These are phyloP conservation scores for Escovopsis sp. DNA, from an alignment of 2,329 filamentous ascomycete species.

Conservation along the genomic window DNA sequence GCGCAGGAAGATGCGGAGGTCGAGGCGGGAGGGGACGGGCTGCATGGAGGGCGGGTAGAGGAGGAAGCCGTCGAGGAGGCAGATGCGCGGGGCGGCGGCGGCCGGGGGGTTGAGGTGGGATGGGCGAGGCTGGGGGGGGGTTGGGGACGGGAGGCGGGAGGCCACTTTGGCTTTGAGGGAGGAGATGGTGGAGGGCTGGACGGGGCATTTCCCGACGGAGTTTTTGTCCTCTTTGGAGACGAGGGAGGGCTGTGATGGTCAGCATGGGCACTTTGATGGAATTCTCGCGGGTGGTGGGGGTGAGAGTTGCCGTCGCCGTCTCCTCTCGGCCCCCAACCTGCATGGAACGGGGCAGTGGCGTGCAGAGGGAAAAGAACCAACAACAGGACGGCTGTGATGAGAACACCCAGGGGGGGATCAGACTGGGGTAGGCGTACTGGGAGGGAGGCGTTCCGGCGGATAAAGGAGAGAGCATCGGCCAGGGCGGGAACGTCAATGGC, in stretches of 20 bases:
- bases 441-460: conserved; percentile 51
- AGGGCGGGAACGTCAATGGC: conserved; percentile 61
- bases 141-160: conserved; percentile 25
- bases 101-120: conserved; percentile 60
- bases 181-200: conserved; percentile 31
- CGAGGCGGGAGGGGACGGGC: conserved; percentile 45
- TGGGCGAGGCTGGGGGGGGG: conserved; percentile 21
- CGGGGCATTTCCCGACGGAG: conserved; percentile 39
- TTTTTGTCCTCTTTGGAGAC: conserved; percentile 43
- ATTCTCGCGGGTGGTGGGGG: neutral
- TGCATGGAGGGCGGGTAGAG: conserved; percentile 50
- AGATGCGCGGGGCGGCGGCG: conserved; percentile 72
- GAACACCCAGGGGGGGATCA: too few relatives aligned
- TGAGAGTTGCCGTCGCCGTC: too few relatives aligned
- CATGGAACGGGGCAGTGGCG: too few relatives aligned
- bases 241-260: conserved; percentile 14
- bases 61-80: conserved; percentile 78
- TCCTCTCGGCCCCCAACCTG: neutral
- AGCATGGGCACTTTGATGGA: neutral
- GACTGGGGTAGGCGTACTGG: conserved; percentile 31
- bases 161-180: conserved; percentile 31
- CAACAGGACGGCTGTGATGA: too few relatives aligned
- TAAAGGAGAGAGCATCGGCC: conserved; percentile 50
- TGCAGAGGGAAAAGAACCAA: too few relatives aligned
- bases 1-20: conserved; percentile 65